These are phyloP conservation scores for Closterium sp. DNA, from an alignment of 139 green algal genomes.

Conservation along the genomic window DNA sequence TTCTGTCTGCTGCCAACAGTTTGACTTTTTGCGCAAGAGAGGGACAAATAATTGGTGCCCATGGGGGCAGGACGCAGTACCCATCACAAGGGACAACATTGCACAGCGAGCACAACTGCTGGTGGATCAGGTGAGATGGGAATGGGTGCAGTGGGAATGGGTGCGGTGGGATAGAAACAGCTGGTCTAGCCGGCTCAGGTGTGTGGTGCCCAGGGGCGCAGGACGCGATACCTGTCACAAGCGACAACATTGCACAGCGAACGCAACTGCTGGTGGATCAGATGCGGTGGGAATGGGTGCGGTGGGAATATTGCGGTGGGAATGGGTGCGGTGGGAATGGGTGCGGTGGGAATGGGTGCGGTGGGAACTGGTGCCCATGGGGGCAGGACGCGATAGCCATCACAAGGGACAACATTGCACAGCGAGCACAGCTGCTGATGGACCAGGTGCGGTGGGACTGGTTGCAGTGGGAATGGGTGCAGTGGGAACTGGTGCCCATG, in stretches of 20 bases:
- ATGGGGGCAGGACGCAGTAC: background rate
- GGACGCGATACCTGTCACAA: background rate
- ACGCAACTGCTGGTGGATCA: conserved; percentile 28
- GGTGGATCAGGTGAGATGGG: too few species aligned
- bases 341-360: too few species aligned
- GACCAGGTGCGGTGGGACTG: conserved; percentile 21
- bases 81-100: conserved; percentile 29
- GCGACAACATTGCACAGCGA: too few species aligned
- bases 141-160: too few species aligned
- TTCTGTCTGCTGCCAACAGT: background rate
- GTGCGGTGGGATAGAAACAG: conserved; percentile 19
- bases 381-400: background rate
- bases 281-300: background rate
- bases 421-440: conserved; percentile 19
- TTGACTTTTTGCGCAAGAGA: conserved; percentile 37
- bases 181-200: background rate
- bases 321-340: too few species aligned
- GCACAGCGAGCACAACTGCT: too few species aligned
- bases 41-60: background rate
- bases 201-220: conserved; percentile 13
- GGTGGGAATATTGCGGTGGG: conserved; percentile 19
- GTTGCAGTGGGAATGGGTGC: background rate
- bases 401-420: conserved; percentile 24
- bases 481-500: too few species aligned
- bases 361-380: conserved; percentile 39